Evolutionary conservation across 2,329 filamentous ascomycete species (phyloP), one percentile per base, ranked within the genome.

Genomic region (Magnaporthiopsis incrustans): DNA sequence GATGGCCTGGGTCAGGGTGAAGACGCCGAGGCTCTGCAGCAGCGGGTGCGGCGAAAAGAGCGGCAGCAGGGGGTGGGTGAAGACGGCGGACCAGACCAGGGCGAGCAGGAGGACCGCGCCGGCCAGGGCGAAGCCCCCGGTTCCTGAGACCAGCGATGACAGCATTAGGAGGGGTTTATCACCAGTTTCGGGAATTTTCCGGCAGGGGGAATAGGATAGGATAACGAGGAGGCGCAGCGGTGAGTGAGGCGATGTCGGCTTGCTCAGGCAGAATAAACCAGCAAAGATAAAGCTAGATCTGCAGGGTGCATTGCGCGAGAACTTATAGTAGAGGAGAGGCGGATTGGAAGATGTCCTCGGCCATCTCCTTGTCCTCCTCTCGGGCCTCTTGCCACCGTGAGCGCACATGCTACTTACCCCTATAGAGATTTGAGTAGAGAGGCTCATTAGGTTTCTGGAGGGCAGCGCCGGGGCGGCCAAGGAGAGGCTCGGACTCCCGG

Each of bases 31-130:
- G 14, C 79, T 81, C 77, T 84, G 81, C 65, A 88, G 79, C 73
- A 97, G 87, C 10, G 94, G 94, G 75, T 98, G 94, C 11, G 89
- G 86, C 25, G 91, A 92, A 82, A 98, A 97, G 70, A 97, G 86
- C 56, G 91, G 90, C 67, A 96, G 73, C 35, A 79, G 67, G 32
- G 71, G 76, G 64, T 88, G 81, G 57, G 86, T 83, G 72, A 97
- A 85, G 68, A 97, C 84, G 64, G 84, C 84, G 59, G 85, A 85
- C 91, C 92, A 97, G 68, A 96, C 82, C 64, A 94, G 85, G 50
- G 85, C 85, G 62, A 82, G 73, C 22, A 75, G 72, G 50, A 89
- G 79, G 63, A 91, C 80, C 62, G 80, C 81, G 30, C 81, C 74
- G 1, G 88, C 86, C 8, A 92, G 72, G 53, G 82, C 78, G 4